Evolutionary conservation across 2,329 filamentous ascomycete genomes (phyloP).

Genomic region (Hypoxylon rubiginosum): DNA sequence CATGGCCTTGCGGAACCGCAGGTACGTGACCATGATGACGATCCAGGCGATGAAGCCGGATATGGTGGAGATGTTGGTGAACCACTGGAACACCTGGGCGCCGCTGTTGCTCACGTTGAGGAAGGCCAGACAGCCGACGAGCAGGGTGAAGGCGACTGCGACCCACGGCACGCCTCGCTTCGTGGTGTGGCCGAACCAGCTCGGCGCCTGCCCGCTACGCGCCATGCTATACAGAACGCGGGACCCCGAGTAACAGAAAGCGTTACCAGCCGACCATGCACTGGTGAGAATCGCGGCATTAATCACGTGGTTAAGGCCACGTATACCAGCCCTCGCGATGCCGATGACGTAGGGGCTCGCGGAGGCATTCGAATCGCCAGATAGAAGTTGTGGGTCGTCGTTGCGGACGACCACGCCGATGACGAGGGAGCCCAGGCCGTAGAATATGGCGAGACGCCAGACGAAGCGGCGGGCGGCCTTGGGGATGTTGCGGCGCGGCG

Average conservation of each 20-base stretch:
- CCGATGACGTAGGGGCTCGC: constrained; percentile 76
- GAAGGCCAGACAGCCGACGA: constrained; percentile 76
- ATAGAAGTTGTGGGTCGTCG: constrained; percentile 72
- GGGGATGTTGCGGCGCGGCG: constrained; percentile 75
- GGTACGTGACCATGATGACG: constrained; percentile 69
- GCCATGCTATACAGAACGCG: constrained; percentile 79
- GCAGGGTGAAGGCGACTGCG: constrained; percentile 67
- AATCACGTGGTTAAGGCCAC: constrained; percentile 73
- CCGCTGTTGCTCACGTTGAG: constrained; percentile 75
- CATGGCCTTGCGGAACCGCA: constrained; percentile 72
- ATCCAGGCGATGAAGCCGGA: constrained; percentile 73
- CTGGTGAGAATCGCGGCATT: constrained; percentile 77
- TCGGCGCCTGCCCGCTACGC: constrained; percentile 74
- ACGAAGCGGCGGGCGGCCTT: constrained; percentile 74
- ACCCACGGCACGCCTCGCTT: constrained; percentile 72
- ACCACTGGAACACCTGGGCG: constrained; percentile 77
- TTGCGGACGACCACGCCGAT: constrained; percentile 75
- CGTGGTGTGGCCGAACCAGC: constrained; percentile 70
- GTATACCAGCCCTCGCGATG: constrained; percentile 75
- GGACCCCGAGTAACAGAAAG: constrained; percentile 75
- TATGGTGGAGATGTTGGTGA: constrained; percentile 77
- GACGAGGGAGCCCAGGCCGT: constrained; percentile 71
- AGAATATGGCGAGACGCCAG: constrained; percentile 73
- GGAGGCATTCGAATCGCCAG: constrained; percentile 68
- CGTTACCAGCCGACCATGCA: constrained; percentile 73